Conservation (phyloP, 1,284 basidiomycete species). For the Chalciporus sp. region DNA sequence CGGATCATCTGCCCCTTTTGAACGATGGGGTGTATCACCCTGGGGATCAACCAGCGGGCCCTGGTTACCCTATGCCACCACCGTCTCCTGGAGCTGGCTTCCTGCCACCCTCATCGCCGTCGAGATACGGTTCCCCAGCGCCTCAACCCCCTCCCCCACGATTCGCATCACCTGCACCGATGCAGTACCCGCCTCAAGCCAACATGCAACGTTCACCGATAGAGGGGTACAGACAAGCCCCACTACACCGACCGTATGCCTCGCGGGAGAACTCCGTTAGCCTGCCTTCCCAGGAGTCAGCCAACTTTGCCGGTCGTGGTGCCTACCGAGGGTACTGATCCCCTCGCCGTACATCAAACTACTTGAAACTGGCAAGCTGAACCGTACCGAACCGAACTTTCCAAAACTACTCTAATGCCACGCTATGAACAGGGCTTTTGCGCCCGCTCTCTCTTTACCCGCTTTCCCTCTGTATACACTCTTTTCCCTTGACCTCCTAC, state of each 20-base stretch:
- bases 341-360: slow-evolving; percentile 20
- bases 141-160: slow-evolving; percentile 16
- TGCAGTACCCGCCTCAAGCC: slow-evolving; percentile 33
- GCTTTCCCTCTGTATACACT: slow-evolving; percentile 9
- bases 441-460: slow-evolving; percentile 1
- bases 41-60: slow-evolving; percentile 29
- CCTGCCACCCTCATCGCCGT: slow-evolving; percentile 29
- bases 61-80: slow-evolving; percentile 20
- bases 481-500: slow-evolving; percentile 10
- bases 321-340: slow-evolving; percentile 32
- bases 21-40: slow-evolving; percentile 33
- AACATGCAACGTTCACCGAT: slow-evolving; percentile 27
- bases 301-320: slow-evolving; percentile 38
- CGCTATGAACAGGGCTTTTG: slow-evolving; percentile 16
- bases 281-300: slow-evolving; percentile 15
- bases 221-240: slow-evolving; percentile 45
- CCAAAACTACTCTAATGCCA: slow-evolving; percentile 17
- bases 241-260: slow-evolving; percentile 49
- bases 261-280: slow-evolving; percentile 16
- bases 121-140: slow-evolving; percentile 31
- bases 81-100: slow-evolving; percentile 36
- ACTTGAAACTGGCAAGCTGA: not conserved
- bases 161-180: slow-evolving; percentile 16
- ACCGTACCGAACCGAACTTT: slow-evolving; percentile 1
- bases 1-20: slow-evolving; percentile 58